Evolutionary conservation across 352 stramenopile genomes (phyloP).

Genomic region (Elongisporangium anandrum): DNA sequence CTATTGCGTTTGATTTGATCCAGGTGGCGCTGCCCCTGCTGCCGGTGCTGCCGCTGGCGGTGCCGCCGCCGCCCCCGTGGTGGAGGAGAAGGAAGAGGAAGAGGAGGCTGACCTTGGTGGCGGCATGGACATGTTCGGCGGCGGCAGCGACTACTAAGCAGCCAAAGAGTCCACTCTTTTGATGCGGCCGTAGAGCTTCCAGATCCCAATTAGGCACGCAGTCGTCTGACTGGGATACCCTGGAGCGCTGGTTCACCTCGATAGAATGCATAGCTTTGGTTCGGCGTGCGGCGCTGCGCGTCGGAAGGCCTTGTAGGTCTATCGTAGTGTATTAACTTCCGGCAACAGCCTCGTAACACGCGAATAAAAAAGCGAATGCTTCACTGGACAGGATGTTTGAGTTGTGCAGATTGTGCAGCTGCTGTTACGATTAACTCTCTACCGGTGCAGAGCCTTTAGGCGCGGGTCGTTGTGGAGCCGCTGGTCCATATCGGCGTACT

Average conservation of each 20-base stretch:
- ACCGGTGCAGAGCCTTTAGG: constrained; percentile 69
- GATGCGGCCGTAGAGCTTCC: background rate
- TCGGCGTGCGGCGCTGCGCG: constrained; percentile 3
- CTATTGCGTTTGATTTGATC: constrained; percentile 7
- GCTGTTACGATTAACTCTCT: constrained; percentile 6
- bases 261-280: constrained; percentile 2
- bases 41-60: constrained; percentile 40
- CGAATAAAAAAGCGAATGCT: constrained; percentile 73
- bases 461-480: constrained; percentile 86
- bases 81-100: constrained; percentile 82
- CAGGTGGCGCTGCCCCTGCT: constrained; percentile 56
- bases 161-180: constrained; percentile 4
- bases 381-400: constrained; percentile 30
- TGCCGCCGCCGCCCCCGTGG: constrained; percentile 33
- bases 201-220: background rate
- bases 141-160: constrained; percentile 81
- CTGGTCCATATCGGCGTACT: constrained; percentile 93
- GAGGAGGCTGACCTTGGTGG: constrained; percentile 82
- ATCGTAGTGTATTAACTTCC: constrained; percentile 32
- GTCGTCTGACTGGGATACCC: background rate
- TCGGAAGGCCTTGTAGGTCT: constrained; percentile 14
- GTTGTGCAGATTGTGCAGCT: constrained; percentile 7
- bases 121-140: constrained; percentile 88
- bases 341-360: constrained; percentile 30
- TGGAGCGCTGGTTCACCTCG: background rate